Evolutionary conservation across 257 asterid genomes (phyloP), one percentile per base, ranked within the genome.

Genomic region (Agastache rugosa): DNA sequence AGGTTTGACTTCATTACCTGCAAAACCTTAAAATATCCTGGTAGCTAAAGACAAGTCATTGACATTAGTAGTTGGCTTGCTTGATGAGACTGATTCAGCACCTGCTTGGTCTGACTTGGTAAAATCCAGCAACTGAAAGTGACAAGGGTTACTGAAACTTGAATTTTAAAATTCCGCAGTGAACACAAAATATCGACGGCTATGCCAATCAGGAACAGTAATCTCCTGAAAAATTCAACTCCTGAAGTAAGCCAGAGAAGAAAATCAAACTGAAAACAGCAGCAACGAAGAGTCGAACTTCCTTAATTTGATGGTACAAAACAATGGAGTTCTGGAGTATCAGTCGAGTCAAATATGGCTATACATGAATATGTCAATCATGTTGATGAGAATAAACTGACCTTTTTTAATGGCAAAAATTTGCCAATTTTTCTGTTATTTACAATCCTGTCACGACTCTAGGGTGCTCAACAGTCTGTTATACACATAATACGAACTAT

Each of bases 71-170:
- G 72, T 50, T 61, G 64, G 68, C 25, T 51, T 56, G 62, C 53
- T 54, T 51, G 17, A 56, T 20, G 48, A 77, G 86, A 75, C 75
- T 68, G 14, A 41, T 79, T 79, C 83, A 79, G 55, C 64, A 42
- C 27, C 71, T 63, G 48, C 41, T 45, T 37, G 67, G n/a, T 59
- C 35, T 71, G 71, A 51, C 71, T 50, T 0, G 42, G 58, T 45
- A 50, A 27, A 29, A 23, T 47, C 17, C 45, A 61, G 39, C 17
- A 35, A 73, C 37, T 23, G 76, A 67, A 72, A 39, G 72, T 60
- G 73, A 74, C 63, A 42, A 34, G 39, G 31, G 19, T 35, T n/a
- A 15, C 47, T n/a, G 65, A 58, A 58, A 47, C 31, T 35, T 37
- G 63, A 63, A 20, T 27, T 62, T 69, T 68, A 35, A 23, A 65